Evolutionary conservation across 2,329 filamentous ascomycete genomes (phyloP), one percentile per base, ranked within the genome.

Genomic region (Botrytis cinerea): DNA sequence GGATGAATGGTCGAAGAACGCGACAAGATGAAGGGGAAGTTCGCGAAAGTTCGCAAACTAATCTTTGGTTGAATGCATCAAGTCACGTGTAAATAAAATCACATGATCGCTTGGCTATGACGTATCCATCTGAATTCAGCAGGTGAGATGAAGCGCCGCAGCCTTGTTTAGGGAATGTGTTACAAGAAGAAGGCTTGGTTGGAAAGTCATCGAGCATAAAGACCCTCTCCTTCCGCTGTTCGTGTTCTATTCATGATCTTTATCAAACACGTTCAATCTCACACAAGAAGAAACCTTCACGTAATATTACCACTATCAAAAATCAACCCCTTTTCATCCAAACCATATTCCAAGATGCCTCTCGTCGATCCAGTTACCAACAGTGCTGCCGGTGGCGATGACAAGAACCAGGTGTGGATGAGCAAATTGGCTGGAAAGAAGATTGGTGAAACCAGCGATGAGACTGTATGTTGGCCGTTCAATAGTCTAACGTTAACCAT

Each of bases 391-490:
- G 78, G 82, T 46, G 76, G 75, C 51, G 75, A 74, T 54, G 73
- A 74, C 20, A 61, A 85, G 82, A 87, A 85, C 51, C 83, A 88
- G 74, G 84, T 89, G 78, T 91, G 89, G 89, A 83, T 83, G 76
- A 86, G 85, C 82, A 90, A 90, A 84, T 84, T 91, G 7, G 85
- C 89, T 63, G 89, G 89, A 79, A 91, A 91, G 87, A 90, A 85
- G 66, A 81, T 91, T 20, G 85, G 85, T 18, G 88, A 89, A 0
- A 80, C 82, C 28, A 84, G 84, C 71, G 86, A 83, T 76, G 87
- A 88, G 80, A 88, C 85, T 14, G 89, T 91, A 82, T 72, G 85
- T 77, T 59, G 10, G 32, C 45, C 28, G 20, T 67, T 28, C 16
- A 38, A 35, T 61, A 38, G 40, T 40, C 20, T 4, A 61, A 35